Evolutionary conservation across 352 stramenopile genomes (phyloP).

Genomic region (Thraustochytrium sp.): DNA sequence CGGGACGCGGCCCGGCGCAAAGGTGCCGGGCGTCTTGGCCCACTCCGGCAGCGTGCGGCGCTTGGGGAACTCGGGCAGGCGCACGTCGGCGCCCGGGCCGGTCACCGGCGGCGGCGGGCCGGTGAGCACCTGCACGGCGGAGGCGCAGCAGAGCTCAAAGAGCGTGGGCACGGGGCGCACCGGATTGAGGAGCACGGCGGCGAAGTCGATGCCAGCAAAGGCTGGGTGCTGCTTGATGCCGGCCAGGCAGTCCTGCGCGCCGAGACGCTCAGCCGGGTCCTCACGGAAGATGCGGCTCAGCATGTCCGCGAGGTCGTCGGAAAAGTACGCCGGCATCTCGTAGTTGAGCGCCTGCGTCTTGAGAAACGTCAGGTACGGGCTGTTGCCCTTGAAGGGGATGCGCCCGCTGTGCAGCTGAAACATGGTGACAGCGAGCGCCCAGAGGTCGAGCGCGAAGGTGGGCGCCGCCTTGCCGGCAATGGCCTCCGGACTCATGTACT

Average conservation of each 20-base stretch:
- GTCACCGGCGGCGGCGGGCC: not conserved
- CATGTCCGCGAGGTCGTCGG: not conserved
- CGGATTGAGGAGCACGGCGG: not conserved
- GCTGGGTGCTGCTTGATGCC: constrained; percentile 62
- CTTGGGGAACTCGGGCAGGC: not conserved
- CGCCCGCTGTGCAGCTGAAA: constrained; percentile 68
- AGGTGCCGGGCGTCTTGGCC: not conserved
- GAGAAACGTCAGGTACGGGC: constrained; percentile 73
- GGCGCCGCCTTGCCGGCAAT: constrained; percentile 54
- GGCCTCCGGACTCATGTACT: constrained; percentile 77
- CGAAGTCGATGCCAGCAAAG: constrained; percentile 52
- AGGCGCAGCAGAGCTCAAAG: not conserved
- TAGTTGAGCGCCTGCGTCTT: constrained; percentile 52
- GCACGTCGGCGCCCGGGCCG: not conserved
- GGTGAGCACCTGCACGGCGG: not conserved
- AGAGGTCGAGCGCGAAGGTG: constrained; percentile 63
- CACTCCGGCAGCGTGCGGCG: not conserved
- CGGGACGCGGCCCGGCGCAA: not conserved
- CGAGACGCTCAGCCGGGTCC: not conserved
- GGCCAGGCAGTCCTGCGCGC: constrained; percentile 59
- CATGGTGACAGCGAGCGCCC: constrained; percentile 62
- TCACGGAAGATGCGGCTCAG: not conserved
- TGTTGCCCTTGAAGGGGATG: constrained; percentile 66
- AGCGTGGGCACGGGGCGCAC: not conserved
- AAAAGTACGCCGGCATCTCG: constrained; percentile 31